phyloP scores from a whole-genome alignment of 225 moss, liverwort and hornwort species.

The Rhytidiadelphus loreus region DNA sequence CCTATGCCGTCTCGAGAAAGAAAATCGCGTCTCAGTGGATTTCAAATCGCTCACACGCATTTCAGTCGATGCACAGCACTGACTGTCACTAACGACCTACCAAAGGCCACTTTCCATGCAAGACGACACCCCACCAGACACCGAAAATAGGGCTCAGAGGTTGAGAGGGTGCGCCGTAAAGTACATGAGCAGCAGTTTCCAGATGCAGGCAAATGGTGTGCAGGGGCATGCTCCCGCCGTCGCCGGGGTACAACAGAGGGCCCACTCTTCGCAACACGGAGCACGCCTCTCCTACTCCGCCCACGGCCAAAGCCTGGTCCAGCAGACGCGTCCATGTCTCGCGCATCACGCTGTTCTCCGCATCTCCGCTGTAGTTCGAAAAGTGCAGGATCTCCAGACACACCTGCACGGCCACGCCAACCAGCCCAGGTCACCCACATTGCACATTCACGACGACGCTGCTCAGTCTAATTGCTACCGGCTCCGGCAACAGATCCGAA shows the following conservation, averaged over 20 bases:
- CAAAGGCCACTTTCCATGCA: neutral
- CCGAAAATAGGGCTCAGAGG: neutral
- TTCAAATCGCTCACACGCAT: neutral
- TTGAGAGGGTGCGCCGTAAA: neutral
- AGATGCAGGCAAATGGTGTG: constrained; percentile 86
- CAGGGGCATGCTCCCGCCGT: constrained; percentile 89
- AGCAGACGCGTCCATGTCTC: constrained; percentile 97
- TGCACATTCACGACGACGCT: neutral
- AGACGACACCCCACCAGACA: neutral
- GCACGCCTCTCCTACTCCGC: constrained; percentile 90
- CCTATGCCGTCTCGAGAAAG: neutral
- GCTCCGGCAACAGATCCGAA: neutral
- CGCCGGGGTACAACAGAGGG: constrained; percentile 83
- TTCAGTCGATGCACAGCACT: neutral
- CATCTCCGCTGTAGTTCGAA: constrained; percentile 97
- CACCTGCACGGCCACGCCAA: constrained; percentile 38
- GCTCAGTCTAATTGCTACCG: neutral
- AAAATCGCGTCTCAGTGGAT: neutral
- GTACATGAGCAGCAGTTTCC: constrained; percentile 90
- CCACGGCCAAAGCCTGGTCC: constrained; percentile 79
- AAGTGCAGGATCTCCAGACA: constrained; percentile 95
- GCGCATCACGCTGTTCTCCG: constrained; percentile 95
- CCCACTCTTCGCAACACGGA: constrained; percentile 75
- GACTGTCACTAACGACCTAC: neutral
- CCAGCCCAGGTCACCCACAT: neutral